These are phyloP conservation scores for Oidiodendron maius DNA, from an alignment of 495 filamentous ascomycete genomes.

Conservation along the genomic window DNA sequence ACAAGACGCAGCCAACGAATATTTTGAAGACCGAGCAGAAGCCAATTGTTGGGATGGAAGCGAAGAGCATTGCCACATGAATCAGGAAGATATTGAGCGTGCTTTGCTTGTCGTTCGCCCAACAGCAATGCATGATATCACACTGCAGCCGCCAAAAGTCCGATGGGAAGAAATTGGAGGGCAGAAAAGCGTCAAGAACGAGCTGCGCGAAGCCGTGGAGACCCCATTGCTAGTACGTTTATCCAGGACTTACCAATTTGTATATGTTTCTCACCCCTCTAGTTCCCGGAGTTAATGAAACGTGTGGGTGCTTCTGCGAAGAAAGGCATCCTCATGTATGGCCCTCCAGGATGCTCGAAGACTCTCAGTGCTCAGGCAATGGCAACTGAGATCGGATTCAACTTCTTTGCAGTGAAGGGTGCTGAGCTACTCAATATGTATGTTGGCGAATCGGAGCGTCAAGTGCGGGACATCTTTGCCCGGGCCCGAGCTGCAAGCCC, in stretches of 20 bases:
- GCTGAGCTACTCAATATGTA: constrained; percentile 96
- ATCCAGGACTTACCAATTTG: neutral
- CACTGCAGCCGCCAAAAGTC: constrained; percentile 80
- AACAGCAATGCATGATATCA: constrained; percentile 85
- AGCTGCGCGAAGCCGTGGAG: constrained; percentile 56
- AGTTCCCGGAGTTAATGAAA: constrained; percentile 55
- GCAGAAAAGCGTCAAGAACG: constrained; percentile 70
- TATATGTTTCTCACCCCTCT: neutral
- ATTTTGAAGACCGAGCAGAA: constrained; percentile 23
- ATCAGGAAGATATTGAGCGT: constrained; percentile 35
- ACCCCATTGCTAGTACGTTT: constrained; percentile 58
- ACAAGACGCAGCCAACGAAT: constrained; percentile 30
- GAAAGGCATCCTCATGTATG: constrained; percentile 87
- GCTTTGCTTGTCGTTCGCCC: constrained; percentile 52
- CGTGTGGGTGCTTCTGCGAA: constrained; percentile 58
- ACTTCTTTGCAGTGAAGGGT: constrained; percentile 96
- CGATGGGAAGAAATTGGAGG: constrained; percentile 89
- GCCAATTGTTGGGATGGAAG: constrained; percentile 10
- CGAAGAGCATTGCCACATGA: constrained; percentile 23
- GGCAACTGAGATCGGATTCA: constrained; percentile 85
- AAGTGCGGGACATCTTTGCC: constrained; percentile 80
- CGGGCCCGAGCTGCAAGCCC: constrained; percentile 82
- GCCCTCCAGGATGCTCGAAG: constrained; percentile 93
- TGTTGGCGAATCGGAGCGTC: constrained; percentile 91
- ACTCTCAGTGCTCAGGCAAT: constrained; percentile 90